A percentile compares a stretch with the other conserved stretches of the same genome.
These are phyloP conservation scores for Hemisphaericaspora xylanilytica DNA, from an alignment of 1,139 yeast species.

Conservation along the genomic window DNA sequence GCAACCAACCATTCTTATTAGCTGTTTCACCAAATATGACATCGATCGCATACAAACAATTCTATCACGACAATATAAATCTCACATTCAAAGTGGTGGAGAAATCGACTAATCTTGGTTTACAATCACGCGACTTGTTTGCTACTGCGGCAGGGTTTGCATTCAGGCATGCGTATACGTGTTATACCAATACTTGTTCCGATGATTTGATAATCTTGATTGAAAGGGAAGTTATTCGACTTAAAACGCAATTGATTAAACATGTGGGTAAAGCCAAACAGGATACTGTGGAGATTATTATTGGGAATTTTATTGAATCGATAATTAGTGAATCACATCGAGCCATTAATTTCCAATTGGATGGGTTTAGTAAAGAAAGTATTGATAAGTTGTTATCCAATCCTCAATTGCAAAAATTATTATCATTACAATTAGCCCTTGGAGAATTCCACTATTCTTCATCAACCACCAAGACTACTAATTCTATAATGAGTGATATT, in stretches of 20 bases:
- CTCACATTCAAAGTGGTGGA: conserved; percentile 33
- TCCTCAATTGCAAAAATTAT: conserved; percentile 67
- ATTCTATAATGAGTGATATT: conserved; percentile 48
- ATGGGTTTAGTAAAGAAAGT: conserved; percentile 58
- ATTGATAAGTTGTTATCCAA: conserved; percentile 69
- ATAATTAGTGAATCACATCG: conserved; percentile 64
- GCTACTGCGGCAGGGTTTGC: conserved; percentile 61
- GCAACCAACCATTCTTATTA: conserved; percentile 33
- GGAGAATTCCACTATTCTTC: conserved; percentile 54
- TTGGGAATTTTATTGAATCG: conserved; percentile 40
- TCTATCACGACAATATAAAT: conserved; percentile 17
- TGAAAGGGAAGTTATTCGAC: conserved; percentile 41
- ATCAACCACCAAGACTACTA: conserved; percentile 32
- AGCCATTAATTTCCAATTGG: conserved; percentile 67
- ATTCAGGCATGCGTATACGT: conserved; percentile 61
- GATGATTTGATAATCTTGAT: conserved; percentile 67
- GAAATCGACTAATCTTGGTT: conserved; percentile 17
- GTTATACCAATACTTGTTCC: conserved; percentile 59
- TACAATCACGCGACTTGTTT: conserved; percentile 31
- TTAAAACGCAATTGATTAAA: conserved; percentile 16
- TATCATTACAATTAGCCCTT: conserved; percentile 62
- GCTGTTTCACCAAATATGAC: conserved; percentile 60
- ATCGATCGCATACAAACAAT: conserved; percentile 41
- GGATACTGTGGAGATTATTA: conserved; percentile 18
- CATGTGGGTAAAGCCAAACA: conserved; percentile 16